phyloP scores from a whole-genome alignment of 2,329 filamentous ascomycete genomes.

The Alternaria incomplexa region DNA sequence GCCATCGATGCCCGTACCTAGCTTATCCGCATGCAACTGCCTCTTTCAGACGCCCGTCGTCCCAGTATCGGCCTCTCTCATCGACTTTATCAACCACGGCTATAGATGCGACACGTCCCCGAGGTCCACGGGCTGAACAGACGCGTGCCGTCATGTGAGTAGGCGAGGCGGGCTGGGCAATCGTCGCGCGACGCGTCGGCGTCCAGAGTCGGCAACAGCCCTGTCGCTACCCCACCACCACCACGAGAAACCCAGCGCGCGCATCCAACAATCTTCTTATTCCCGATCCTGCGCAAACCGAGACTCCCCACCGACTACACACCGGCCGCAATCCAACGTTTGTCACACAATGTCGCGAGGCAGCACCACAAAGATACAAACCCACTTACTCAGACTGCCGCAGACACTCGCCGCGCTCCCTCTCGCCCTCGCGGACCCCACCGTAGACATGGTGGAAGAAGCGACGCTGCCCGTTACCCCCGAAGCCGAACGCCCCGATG shows the following conservation, averaged over 20 bases:
- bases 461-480: slow-evolving; percentile 25
- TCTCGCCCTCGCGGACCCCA: background rate
- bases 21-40: slow-evolving; percentile 33
- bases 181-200: slow-evolving; percentile 11
- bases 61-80: background rate
- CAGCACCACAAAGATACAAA: background rate
- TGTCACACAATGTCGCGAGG: background rate
- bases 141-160: background rate
- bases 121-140: background rate
- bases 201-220: background rate
- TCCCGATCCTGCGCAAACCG: background rate
- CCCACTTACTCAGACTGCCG: slow-evolving; percentile 1
- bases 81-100: background rate
- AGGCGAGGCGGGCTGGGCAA: background rate
- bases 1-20: slow-evolving; percentile 27
- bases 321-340: background rate
- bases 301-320: background rate
- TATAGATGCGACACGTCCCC: background rate
- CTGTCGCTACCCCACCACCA: slow-evolving; percentile 23
- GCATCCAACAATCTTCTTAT: background rate
- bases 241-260: slow-evolving; percentile 5
- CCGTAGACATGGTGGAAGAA: slow-evolving; percentile 38
- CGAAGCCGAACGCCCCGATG: slow-evolving; percentile 44
- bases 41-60: slow-evolving; percentile 18
- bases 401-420: slow-evolving; percentile 4